Base-by-base conservation (phyloP, 352 stramenopile genomes). In the Phytophthora melonis region DNA sequence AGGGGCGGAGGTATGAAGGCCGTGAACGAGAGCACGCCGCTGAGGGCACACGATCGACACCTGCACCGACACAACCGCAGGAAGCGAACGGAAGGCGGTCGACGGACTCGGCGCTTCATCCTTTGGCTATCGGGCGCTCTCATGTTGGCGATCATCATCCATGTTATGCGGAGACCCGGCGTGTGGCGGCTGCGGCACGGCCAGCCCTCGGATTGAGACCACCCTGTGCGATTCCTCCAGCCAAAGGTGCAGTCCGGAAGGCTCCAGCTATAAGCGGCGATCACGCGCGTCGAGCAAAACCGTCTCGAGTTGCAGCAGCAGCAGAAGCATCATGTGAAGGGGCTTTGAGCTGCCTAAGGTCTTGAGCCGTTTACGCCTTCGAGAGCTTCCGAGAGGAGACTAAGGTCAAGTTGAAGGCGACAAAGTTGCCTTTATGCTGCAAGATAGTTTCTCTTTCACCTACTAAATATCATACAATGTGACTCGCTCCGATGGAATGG, bases 61-160 rank as follows among this genome's bases (percentile, higher is more conserved):
- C 34, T 78, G 45, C 43, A 78, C 41, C 54, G 7, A 30, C 25
- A 70, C 55, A 64, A 68, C 56, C 66, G 55, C 18, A 70, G 64
- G 32, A 66, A 65, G 23, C 66, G 32, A 19, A 56, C 36, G 8
- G 45, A 62, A 3, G 47, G 65, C 4, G 43, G 54, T 11, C 53
- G 54, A 58, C 54, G 70, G 3, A 52, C 30, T 14, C 54, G 63
- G 6, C 10, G 47, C 9, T 6, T 55, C 8, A 55, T 55, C 47
- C 47, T 55, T 19, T 70, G 43, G 59, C 27, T 74, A 7, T 59
- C 43, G 5, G 55, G 34, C 14, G 60, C 55, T 30, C 30, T 78
- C 21, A 74, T 68, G 59, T 49, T 74, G 36, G 70, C 55, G 41
- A 72, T 78, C 32, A 74, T 78, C 50, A 57, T 78, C 49, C 66